A percentile compares a stretch with the other conserved stretches of the same genome.
These are phyloP conservation scores for Coemansia asiatica DNA, from an alignment of 192 early-diverging fungal species.

Conservation along the genomic window DNA sequence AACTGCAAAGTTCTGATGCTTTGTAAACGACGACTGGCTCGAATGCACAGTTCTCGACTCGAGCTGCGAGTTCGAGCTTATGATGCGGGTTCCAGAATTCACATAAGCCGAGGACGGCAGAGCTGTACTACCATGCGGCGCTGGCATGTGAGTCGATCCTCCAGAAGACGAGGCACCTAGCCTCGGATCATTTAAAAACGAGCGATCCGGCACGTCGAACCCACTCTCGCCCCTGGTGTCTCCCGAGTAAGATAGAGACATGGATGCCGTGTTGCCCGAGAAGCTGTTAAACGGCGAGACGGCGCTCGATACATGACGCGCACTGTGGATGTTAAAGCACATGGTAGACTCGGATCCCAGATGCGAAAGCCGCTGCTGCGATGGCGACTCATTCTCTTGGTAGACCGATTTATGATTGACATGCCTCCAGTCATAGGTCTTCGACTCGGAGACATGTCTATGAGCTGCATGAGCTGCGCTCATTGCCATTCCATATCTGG, in stretches of 20 bases:
- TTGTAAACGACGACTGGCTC: neutral
- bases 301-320: neutral
- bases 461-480: constrained; percentile 4
- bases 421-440: constrained; percentile 23
- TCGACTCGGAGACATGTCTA: constrained; percentile 21
- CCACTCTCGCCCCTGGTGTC: constrained; percentile 17
- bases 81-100: neutral
- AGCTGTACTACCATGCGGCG: neutral
- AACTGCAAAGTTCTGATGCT: neutral
- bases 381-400: neutral
- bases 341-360: constrained; percentile 16
- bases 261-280: constrained; percentile 13
- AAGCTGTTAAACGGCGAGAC: constrained; percentile 25
- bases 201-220: neutral
- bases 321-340: neutral
- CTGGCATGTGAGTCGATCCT: neutral
- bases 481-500: neutral
- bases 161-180: neutral
- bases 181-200: neutral
- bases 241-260: constrained; percentile 17
- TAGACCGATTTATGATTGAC: neutral
- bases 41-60: neutral
- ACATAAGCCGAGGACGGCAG: neutral
- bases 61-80: constrained; percentile 9
- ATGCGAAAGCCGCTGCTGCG: constrained; percentile 10